phyloP scores from a whole-genome alignment of 208 protist species.

The Phytomonas serpens region DNA sequence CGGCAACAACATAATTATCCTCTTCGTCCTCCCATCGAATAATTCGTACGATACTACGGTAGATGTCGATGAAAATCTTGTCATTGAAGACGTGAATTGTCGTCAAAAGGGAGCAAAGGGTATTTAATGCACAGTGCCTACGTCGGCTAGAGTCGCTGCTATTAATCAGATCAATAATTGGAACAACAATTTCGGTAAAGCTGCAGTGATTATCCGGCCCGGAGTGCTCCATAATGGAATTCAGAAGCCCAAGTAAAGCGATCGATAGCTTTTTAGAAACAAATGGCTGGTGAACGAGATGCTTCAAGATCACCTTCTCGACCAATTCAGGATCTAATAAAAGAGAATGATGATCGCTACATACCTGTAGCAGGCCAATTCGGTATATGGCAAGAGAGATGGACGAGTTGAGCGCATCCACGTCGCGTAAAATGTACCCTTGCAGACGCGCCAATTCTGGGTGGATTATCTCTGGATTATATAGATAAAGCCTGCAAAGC shows the following conservation, averaged over 20 bases:
- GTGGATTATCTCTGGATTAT: slow-evolving; percentile 55
- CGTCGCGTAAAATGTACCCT: slow-evolving; percentile 79
- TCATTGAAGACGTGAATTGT: slow-evolving; percentile 51
- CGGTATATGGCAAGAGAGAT: slow-evolving; percentile 67
- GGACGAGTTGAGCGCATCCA: slow-evolving; percentile 66
- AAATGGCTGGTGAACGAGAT: slow-evolving; percentile 58
- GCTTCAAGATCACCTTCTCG: slow-evolving; percentile 49
- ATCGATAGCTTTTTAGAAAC: slow-evolving; percentile 68
- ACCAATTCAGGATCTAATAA: slow-evolving; percentile 54
- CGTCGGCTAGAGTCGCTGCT: slow-evolving; percentile 55
- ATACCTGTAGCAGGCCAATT: slow-evolving; percentile 48
- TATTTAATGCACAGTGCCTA: slow-evolving; percentile 60
- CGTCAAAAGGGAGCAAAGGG: slow-evolving; percentile 68
- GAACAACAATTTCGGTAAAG: slow-evolving; percentile 32
- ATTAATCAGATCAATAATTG: slow-evolving; percentile 66
- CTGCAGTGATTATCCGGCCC: slow-evolving; percentile 52
- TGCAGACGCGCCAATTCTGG: slow-evolving; percentile 61
- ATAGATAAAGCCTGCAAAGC: slow-evolving; percentile 69
- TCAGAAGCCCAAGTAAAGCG: slow-evolving; percentile 54
- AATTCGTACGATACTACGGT: slow-evolving; percentile 67
- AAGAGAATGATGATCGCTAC: slow-evolving; percentile 58
- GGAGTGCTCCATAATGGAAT: slow-evolving; percentile 63
- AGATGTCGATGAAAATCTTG: slow-evolving; percentile 40
- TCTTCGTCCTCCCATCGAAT: slow-evolving; percentile 74
- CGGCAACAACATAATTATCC: slow-evolving; percentile 48